Evolutionary conservation across 306 rosid genomes (phyloP), one percentile per base, ranked within the genome.

Genomic region (Prunus persica): DNA sequence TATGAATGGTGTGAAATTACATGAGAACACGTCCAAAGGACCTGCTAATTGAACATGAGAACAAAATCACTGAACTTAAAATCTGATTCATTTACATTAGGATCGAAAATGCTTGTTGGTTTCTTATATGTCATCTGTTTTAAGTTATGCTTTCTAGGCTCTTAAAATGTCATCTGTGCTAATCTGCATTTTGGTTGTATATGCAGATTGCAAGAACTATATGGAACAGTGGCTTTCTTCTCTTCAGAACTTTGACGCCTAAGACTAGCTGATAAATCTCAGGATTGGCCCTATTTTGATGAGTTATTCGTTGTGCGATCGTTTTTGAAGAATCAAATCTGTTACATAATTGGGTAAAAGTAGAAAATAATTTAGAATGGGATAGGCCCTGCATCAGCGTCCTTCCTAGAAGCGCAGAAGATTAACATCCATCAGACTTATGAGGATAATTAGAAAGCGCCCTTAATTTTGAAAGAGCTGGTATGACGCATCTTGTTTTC

Each of bases 151-250:
- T 62, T 14, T 73, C 27, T 11, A 28, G 65, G 55, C 20, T 34
- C 55, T 64, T 18, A 66, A 81, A 45, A n/a, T 27, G 66, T 69
- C 55, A 69, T 71, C 50, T 14, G 8, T 68, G 52, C 84, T 81
- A 28, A 83, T 71, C 62, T 61, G 58, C 62, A 45, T 63, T 58
- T 46, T 74, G 65, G 12, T 84, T 85, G 79, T 75, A 75, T 71
- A 52, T 82, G 90, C 93, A 91, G 98, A 84, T 58, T 79, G 92
- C 81, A 86, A 84, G 85, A 88, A 83, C 63, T 85, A 86, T 75
- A 66, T 93, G 85, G 89, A 88, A 75, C 88, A 86, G 54, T 90
- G 87, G 92, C 85, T 91, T 51, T 87, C 91, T 73, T 89, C 91
- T 76, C 81, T 89, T 75, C 90, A 80, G 84, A 93, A 71, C 78